Evolutionary conservation across 2,329 filamentous ascomycete genomes (phyloP).

Genomic region (Talaromyces pinophilus): DNA sequence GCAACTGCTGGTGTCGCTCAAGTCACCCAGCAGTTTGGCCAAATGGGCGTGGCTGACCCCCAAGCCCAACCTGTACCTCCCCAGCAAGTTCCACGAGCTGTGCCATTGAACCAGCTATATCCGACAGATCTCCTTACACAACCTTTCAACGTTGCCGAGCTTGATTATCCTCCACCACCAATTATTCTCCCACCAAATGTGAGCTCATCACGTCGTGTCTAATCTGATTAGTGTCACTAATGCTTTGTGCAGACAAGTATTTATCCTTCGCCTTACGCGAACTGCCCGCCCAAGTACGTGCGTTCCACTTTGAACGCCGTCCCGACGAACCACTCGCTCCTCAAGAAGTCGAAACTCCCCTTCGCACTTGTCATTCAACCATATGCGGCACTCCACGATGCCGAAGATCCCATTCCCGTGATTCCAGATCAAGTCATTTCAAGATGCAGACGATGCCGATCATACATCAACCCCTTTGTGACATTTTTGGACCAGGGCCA

Average conservation of each 20-base stretch:
- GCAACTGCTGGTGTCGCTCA: constrained; percentile 63
- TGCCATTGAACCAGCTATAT: constrained; percentile 79
- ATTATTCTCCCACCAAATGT: constrained; percentile 92
- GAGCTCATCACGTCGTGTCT: constrained; percentile 40
- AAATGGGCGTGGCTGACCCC: constrained; percentile 68
- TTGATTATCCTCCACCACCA: constrained; percentile 86
- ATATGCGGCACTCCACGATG: constrained; percentile 88
- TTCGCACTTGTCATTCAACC: constrained; percentile 96
- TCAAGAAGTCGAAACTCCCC: constrained; percentile 96
- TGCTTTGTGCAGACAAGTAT: constrained; percentile 71
- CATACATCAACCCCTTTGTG: constrained; percentile 97
- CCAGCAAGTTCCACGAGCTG: constrained; percentile 52
- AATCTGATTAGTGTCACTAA: constrained; percentile 28
- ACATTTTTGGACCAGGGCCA: constrained; percentile 96
- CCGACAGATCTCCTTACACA: constrained; percentile 88
- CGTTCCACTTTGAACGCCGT: constrained; percentile 93
- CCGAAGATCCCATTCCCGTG: constrained; percentile 85
- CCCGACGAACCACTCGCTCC: constrained; percentile 83
- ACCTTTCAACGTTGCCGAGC: constrained; percentile 89
- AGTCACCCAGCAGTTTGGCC: constrained; percentile 79
- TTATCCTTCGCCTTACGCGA: constrained; percentile 85
- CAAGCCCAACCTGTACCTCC: constrained; percentile 48
- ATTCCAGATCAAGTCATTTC: constrained; percentile 97
- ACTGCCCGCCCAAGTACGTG: constrained; percentile 90
- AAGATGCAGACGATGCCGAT: constrained; percentile 89